Base-by-base conservation (phyloP, 106 monocot genomes). In the Dactylorhiza incarnata region DNA sequence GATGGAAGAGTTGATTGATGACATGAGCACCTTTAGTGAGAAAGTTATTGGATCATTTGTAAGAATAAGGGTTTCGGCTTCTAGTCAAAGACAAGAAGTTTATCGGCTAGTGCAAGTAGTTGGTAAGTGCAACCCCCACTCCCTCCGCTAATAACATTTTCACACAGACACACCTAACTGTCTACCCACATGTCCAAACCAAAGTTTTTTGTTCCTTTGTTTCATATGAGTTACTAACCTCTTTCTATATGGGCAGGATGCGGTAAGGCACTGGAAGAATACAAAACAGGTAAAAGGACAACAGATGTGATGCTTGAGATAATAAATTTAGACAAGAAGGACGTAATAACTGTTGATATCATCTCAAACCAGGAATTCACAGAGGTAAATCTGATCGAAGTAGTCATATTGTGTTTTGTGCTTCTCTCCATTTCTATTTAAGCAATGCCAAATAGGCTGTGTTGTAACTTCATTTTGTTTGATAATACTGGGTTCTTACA, bases 281-380 rank as follows among this genome's bases (percentile, higher is more conserved):
- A 99, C 74, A 89, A 90, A 78, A 82, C 75, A 73, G 99, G 91
- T 2, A 94, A 89, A 78, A 94, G 77, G 78, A 83, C 75, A 53
- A 94, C 99, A 76, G 89, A 99, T 87, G 81, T 91, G 26, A 78
- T 82, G 43, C 77, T 99, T 79, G 99, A 99, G 80, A 88, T 99
- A 68, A 71, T 99, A 82, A 99, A 99, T 78, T 85, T 99, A 77
- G 84, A 89, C 83, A 99, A 88, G 81, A 84, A 75, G 47, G 99
- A 99, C 78, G 79, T 85, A 68, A 76, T 94, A 74, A 86, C 91
- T 56, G 88, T 99, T 79, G 99, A 99, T 83, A 82, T 83, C 48
- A 91, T 94, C 72, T 99, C 99, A 75, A 94, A 99, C 81, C 99
- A 99, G 80, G 91, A 91, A 4, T 99, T 99, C 78, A 92, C 94